Conservation (phyloP, 805 yeast species). For the Pichia insulana region DNA sequence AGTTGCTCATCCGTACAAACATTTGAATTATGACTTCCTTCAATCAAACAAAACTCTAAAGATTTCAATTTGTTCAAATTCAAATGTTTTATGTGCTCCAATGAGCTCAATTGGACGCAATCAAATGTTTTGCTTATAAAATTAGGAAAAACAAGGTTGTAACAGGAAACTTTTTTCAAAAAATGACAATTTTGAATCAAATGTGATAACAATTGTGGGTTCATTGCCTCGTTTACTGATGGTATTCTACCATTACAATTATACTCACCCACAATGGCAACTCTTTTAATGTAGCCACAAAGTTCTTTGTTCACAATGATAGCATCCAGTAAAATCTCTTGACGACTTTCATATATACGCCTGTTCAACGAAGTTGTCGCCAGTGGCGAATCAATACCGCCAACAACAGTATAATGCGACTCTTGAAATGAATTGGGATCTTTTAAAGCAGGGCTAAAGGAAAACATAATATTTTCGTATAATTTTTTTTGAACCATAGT, state of each 20-base stretch:
- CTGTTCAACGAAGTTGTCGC: constrained; percentile 31
- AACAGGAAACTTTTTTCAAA: constrained; percentile 4
- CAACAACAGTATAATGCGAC: constrained; percentile 30
- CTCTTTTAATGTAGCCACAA: constrained; percentile 25
- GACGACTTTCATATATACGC: constrained; percentile 29
- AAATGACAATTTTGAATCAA: constrained; percentile 11
- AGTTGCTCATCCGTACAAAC: constrained; percentile 10
- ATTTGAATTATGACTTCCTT: not conserved
- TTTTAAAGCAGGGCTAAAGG: constrained; percentile 27
- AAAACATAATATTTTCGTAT: constrained; percentile 31
- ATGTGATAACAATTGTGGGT: constrained; percentile 2
- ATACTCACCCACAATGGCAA: constrained; percentile 26
- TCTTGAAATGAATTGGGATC: constrained; percentile 27
- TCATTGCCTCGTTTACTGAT: not conserved
- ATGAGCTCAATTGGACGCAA: constrained; percentile 9
- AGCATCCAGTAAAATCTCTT: constrained; percentile 33
- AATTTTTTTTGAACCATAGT: constrained; percentile 25
- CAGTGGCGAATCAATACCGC: constrained; percentile 28
- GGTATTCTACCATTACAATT: constrained; percentile 13
- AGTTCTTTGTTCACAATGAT: constrained; percentile 29
- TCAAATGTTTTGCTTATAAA: constrained; percentile 3
- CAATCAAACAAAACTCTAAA: not conserved
- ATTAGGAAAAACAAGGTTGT: not conserved
- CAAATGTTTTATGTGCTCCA: constrained; percentile 4
- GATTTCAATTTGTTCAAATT: not conserved